These are phyloP conservation scores for Aphanomyces euteiches DNA, from an alignment of 352 stramenopile genomes.

Conservation along the genomic window DNA sequence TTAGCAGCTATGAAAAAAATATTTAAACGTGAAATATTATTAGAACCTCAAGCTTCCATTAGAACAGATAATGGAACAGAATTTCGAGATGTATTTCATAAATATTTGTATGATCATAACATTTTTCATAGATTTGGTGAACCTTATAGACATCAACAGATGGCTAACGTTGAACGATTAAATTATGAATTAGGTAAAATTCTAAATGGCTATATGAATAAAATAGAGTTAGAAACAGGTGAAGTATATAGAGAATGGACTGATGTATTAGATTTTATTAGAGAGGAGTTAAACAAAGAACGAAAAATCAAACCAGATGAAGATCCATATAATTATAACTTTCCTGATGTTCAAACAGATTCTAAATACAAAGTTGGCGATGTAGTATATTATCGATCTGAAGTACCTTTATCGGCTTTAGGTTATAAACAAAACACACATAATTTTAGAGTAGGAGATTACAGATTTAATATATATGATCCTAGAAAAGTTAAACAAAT, in stretches of 20 bases:
- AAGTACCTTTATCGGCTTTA: constrained; percentile 22
- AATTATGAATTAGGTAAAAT: too few species aligned
- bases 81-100: too few species aligned
- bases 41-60: too few species aligned
- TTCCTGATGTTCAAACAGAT: constrained; percentile 18
- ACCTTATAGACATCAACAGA: too few species aligned
- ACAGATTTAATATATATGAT: neutral
- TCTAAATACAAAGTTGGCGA: constrained; percentile 29
- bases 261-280: neutral
- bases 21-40: too few species aligned
- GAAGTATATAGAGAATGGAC: constrained; percentile 17
- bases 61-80: too few species aligned
- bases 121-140: too few species aligned
- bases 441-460: constrained; percentile 27
- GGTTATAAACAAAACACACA: constrained; percentile 27
- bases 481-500: neutral
- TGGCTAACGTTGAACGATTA: too few species aligned
- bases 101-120: too few species aligned
- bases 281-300: constrained; percentile 28
- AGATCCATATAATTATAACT: constrained; percentile 4
- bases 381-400: constrained; percentile 10
- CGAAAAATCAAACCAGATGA: constrained; percentile 23
- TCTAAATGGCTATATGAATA: constrained; percentile 29
- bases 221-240: constrained; percentile 10
- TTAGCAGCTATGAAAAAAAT: too few species aligned